Evolutionary conservation across 306 rosid genomes (phyloP).

Genomic region (Cucurbita ficifolia): DNA sequence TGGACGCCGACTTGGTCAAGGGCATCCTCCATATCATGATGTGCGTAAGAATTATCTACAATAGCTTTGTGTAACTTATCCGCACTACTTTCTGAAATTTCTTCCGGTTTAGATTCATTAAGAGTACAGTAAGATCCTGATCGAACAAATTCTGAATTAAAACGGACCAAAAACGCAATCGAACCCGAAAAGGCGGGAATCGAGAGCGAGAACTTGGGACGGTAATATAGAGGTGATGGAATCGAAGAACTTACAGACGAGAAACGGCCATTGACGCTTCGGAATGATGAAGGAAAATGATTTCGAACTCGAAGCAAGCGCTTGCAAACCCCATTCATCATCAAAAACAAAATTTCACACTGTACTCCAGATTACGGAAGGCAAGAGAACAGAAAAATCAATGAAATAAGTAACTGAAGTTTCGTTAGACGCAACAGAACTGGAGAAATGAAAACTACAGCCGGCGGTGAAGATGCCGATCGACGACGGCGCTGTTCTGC

Average conservation of each 20-base stretch:
- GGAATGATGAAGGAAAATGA: not conserved
- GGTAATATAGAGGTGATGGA: not conserved
- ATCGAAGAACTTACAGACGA: slow-evolving; percentile 4
- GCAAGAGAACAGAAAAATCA: not conserved
- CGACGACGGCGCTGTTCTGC: not conserved
- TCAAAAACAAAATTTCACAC: not conserved
- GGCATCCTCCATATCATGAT: slow-evolving; percentile 46
- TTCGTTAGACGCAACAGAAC: not conserved
- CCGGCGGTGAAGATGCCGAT: not conserved
- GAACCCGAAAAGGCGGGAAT: slow-evolving; percentile 1
- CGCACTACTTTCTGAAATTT: not conserved
- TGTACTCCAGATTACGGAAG: not conserved
- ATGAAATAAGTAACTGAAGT: not conserved
- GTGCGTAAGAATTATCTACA: slow-evolving; percentile 37
- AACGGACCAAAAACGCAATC: not conserved
- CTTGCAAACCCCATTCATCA: not conserved
- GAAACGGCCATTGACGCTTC: not conserved
- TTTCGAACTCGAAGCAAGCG: not conserved
- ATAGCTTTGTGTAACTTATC: slow-evolving; percentile 29
- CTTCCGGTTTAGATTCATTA: not conserved
- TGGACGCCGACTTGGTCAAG: slow-evolving; percentile 32
- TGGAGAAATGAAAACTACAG: not conserved
- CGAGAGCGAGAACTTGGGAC: not conserved
- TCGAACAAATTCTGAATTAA: not conserved
- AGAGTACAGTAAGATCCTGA: not conserved